phyloP scores from a whole-genome alignment of 2,329 filamentous ascomycete species.

The Stachybotrys elegans region DNA sequence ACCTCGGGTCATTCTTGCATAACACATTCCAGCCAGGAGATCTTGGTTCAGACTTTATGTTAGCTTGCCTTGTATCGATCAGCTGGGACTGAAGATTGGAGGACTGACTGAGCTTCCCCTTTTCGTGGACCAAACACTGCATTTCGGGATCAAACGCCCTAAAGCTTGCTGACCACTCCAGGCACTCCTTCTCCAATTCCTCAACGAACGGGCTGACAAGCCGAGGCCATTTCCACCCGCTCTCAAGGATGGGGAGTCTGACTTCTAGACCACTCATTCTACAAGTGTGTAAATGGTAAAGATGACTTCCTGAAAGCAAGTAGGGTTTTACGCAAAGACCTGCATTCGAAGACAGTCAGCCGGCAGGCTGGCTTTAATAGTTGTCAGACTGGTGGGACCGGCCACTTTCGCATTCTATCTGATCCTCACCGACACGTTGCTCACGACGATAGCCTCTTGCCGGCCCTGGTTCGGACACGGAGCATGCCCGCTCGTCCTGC shows the following conservation, averaged over 20 bases:
- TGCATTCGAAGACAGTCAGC: no score
- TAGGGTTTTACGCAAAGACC: no score
- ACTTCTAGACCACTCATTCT: conserved; percentile 3
- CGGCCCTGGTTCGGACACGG: no score
- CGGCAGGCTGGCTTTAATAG: no score
- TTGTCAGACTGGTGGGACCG: no score
- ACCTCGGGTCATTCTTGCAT: conserved; percentile 4
- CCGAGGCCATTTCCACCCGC: conserved; percentile 10
- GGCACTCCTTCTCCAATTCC: conserved; percentile 8
- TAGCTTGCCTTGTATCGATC: no score
- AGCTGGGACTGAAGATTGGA: background rate
- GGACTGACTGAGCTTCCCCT: conserved; percentile 10
- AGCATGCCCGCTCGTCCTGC: no score
- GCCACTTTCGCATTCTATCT: no score
- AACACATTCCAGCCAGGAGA: conserved; percentile 9
- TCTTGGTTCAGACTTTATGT: conserved; percentile 4
- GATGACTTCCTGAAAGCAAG: no score
- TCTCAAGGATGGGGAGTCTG: conserved; percentile 8
- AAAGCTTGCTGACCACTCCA: conserved; percentile 11
- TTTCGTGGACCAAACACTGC: conserved; percentile 9
- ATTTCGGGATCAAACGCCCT: conserved; percentile 9
- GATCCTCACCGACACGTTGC: no score
- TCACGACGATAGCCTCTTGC: no score
- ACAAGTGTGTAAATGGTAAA: no score
- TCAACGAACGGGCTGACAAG: conserved; percentile 6